phyloP scores from a whole-genome alignment of 345 rosid species.

The Arabidopsis suecica region DNA sequence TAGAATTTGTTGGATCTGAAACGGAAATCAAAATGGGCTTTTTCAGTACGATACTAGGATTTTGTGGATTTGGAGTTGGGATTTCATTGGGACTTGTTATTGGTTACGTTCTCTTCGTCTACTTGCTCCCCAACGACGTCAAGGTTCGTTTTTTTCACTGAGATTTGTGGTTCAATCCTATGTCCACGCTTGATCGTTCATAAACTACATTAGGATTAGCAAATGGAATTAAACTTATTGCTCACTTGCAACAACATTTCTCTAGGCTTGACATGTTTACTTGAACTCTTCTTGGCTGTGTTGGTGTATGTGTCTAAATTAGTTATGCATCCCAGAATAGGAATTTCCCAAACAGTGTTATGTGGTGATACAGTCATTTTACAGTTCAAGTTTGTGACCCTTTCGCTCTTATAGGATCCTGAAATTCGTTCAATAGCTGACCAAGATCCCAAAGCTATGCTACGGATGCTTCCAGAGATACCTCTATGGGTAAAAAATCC shows the following conservation, averaged over 20 bases:
- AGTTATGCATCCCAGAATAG: not conserved
- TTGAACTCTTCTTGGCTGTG: too few species aligned
- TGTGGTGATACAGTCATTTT: not conserved
- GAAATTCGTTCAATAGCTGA: constrained; percentile 67
- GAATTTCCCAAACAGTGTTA: not conserved
- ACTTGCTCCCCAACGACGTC: constrained; percentile 72
- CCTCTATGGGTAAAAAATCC: constrained; percentile 97
- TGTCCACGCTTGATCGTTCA: not conserved
- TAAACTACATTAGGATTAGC: constrained; percentile 7
- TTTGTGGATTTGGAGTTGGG: constrained; percentile 90
- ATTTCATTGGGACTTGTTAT: constrained; percentile 70
- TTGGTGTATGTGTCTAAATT: not conserved
- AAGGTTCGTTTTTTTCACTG: constrained; percentile 53
- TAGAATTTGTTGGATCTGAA: constrained; percentile 28
- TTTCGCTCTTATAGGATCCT: constrained; percentile 62
- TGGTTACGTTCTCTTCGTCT: constrained; percentile 84
- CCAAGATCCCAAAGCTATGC: constrained; percentile 76
- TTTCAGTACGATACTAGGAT: constrained; percentile 70
- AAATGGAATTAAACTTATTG: not conserved
- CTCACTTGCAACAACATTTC: too few species aligned
- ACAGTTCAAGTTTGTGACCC: not conserved
- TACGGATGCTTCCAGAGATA: constrained; percentile 88
- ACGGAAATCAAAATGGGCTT: constrained; percentile 61
- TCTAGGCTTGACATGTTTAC: too few species aligned
- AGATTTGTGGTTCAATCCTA: not conserved